Evolutionary conservation across 1,139 yeast genomes (phyloP).

Genomic region (Nakaseomyces bracarensis): DNA sequence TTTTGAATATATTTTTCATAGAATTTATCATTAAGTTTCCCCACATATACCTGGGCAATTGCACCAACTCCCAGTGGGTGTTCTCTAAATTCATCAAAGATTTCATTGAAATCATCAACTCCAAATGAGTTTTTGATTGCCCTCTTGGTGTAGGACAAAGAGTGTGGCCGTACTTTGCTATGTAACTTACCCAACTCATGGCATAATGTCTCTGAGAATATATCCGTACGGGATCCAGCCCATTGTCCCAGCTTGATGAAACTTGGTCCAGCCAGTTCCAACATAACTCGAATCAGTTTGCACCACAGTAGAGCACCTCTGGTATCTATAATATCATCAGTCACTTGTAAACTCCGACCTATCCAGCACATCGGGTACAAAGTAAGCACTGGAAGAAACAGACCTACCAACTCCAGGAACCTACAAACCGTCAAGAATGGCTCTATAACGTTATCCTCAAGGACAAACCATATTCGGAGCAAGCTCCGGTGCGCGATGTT

Average conservation of each 20-base stretch:
- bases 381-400: conserved; percentile 65
- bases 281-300: conserved; percentile 51
- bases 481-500: conserved; percentile 15
- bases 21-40: conserved; percentile 47
- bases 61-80: conserved; percentile 92
- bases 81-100: conserved; percentile 71
- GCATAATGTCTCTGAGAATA: conserved; percentile 75
- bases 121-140: conserved; percentile 57
- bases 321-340: conserved; percentile 35
- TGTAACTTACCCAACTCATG: conserved; percentile 69
- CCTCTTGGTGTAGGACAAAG: conserved; percentile 49
- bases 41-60: conserved; percentile 89
- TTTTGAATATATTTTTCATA: conserved; percentile 34
- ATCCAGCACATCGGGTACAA: conserved; percentile 57
- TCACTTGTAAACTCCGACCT: conserved; percentile 40
- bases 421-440: conserved; percentile 63
- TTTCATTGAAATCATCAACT: conserved; percentile 47
- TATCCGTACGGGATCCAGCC: conserved; percentile 98
- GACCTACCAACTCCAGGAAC: conserved; percentile 54
- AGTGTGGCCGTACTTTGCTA: conserved; percentile 74
- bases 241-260: conserved; percentile 95
- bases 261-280: conserved; percentile 88
- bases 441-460: conserved; percentile 51
- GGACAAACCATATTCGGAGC: conserved; percentile 36
- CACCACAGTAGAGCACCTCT: conserved; percentile 71